Percentiles rank a stretch among this genome's conserved stretches.
Evolutionary conservation across 2,329 filamentous ascomycete genomes (phyloP).

Genomic region (Beauveria australis): DNA sequence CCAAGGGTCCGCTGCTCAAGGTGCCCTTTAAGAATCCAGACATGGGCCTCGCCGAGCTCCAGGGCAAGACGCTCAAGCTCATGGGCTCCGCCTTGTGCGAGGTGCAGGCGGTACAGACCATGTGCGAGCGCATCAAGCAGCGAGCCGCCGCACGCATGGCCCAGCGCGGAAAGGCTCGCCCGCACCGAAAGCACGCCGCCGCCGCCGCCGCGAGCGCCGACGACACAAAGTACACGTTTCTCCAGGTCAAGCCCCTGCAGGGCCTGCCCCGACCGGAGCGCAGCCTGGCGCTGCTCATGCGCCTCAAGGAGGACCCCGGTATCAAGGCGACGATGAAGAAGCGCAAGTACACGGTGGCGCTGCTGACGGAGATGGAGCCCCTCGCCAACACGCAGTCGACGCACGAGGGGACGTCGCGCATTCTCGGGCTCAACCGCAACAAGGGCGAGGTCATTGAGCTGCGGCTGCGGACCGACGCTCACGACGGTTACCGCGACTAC

Average conservation of each 20-base stretch:
- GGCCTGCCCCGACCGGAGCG: constrained; percentile 70
- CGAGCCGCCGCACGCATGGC: constrained; percentile 35
- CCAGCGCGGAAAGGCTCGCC: constrained; percentile 21
- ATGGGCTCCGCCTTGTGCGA: constrained; percentile 56
- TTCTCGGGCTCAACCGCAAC: constrained; percentile 82
- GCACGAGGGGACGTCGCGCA: constrained; percentile 65
- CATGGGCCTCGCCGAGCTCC: constrained; percentile 39
- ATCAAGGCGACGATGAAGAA: constrained; percentile 76
- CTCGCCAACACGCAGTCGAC: constrained; percentile 63
- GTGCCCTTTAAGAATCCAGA: constrained; percentile 53
- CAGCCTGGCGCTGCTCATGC: constrained; percentile 62
- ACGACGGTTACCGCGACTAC: constrained; percentile 91
- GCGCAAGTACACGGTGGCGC: constrained; percentile 74
- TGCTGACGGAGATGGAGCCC: constrained; percentile 95
- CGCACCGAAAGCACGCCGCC: constrained; percentile 7
- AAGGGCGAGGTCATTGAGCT: constrained; percentile 84
- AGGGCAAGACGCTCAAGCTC: constrained; percentile 53
- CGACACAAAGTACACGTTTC: constrained; percentile 72
- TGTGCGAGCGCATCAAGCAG: constrained; percentile 39
- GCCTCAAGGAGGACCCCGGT: constrained; percentile 73
- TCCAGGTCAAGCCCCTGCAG: constrained; percentile 62
- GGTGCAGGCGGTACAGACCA: constrained; percentile 44
- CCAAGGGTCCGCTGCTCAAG: constrained; percentile 57
- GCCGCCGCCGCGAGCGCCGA: constrained; percentile 34
- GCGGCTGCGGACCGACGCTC: constrained; percentile 81